phyloP scores from a whole-genome alignment of 2,329 filamentous ascomycete species.

The Delphinella strobiligena region DNA sequence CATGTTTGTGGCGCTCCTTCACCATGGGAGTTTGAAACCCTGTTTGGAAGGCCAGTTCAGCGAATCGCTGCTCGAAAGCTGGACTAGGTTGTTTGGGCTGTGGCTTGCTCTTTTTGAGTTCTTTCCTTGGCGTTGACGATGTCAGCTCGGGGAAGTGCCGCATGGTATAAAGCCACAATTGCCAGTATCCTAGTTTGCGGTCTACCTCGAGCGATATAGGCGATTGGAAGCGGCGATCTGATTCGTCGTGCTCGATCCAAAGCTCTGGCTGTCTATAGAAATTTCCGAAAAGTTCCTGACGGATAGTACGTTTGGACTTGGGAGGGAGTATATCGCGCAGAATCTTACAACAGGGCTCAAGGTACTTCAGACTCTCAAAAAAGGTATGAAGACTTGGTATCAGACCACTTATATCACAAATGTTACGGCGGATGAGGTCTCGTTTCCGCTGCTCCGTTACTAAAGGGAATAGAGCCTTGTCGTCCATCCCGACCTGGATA shows the following conservation, averaged over 20 bases:
- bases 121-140: conserved; percentile 4
- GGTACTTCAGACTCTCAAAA: conserved; percentile 15
- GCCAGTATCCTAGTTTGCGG: conserved; percentile 3
- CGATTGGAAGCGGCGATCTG: conserved; percentile 4
- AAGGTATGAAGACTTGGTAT: conserved; percentile 14
- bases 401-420: conserved; percentile 4
- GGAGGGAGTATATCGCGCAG: conserved; percentile 7
- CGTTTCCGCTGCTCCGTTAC: conserved; percentile 1
- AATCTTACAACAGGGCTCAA: conserved; percentile 12
- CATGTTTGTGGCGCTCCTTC: neutral
- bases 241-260: conserved; percentile 6
- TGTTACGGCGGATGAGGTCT: conserved; percentile 2
- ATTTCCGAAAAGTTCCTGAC: conserved; percentile 3
- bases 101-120: conserved; percentile 2
- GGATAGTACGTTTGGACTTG: conserved; percentile 2
- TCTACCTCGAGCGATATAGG: neutral
- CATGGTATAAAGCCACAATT: conserved; percentile 10
- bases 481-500: conserved; percentile 1
- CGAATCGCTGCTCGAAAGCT: conserved; percentile 5
- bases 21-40: conserved; percentile 3
- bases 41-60: conserved; percentile 1
- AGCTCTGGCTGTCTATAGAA: conserved; percentile 4
- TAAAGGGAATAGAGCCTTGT: conserved; percentile 4
- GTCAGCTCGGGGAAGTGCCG: conserved; percentile 9
- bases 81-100: neutral